Evolutionary conservation across 768 basidiomycete species (phyloP), one percentile per base, ranked within the genome.

Genomic region (Sutorius australiensis): DNA sequence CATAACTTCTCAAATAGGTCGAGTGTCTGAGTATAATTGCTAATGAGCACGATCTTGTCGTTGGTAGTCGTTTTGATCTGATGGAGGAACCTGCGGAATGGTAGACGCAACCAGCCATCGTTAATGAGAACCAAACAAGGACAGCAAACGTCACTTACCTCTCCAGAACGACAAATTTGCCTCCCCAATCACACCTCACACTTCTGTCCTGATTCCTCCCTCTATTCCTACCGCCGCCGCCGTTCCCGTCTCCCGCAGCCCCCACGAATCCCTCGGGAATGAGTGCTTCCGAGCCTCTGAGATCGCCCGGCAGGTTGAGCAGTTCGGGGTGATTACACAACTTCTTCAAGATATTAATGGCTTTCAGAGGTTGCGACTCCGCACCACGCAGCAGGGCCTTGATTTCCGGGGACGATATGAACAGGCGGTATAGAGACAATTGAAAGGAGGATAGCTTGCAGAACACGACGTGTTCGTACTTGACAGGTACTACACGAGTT

Each of bases 391-490:
- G 79, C 1, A 97, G 74, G 13, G 90, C 88, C 64, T 91, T 90
- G 61, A 95, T 95, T 64, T 92, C 92, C 7, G 92, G 92, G 2
- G 93, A 95, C 3, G 85, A 86, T 56, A 95, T 95, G 65, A 98
- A 98, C 30, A 91, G 77, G 44, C 85, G 84, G 66, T 98, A 98
- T 3, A 98, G 75, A 7, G 89, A 75, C 13, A 91, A 72, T 61
- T 98, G 94, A 60, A 97, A 84, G 14, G 86, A 77, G 2, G 91
- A 92, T 5, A 90, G 79, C 38, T 82, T 79, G 67, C 94, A 98
- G 71, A 97, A 98, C 0, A 98, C 94, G 55, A 98, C 89, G 54
- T 98, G 93, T 68, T 98, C 97, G 73, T 98, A 98, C 70, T 99
- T 99, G 73, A 99, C 92, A 9, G 97, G 97, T 28, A 99, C 95